Evolutionary conservation across 768 basidiomycete species (phyloP).

Genomic region (Mycena galopus): DNA sequence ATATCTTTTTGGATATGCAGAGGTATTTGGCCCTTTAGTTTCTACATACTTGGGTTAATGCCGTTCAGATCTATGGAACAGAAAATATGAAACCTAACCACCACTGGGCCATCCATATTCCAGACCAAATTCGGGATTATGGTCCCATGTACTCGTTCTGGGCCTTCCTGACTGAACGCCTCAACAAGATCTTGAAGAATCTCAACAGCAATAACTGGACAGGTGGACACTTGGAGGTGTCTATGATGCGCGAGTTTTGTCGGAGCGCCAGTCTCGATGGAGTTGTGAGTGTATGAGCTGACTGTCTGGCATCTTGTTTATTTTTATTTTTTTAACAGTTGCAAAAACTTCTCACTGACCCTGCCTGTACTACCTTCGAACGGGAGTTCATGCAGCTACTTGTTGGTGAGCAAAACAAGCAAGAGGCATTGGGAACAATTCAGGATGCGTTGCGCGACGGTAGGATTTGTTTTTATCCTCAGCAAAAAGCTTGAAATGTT

Average conservation of each 20-base stretch:
- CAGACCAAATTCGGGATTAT: conserved; percentile 39
- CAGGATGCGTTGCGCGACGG: background rate
- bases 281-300: background rate
- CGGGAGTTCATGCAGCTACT: background rate
- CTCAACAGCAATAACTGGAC: conserved; percentile 43
- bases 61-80: conserved; percentile 41
- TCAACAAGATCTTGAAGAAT: conserved; percentile 46
- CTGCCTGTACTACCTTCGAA: background rate
- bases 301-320: background rate
- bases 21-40: background rate
- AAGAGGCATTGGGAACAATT: background rate
- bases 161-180: conserved; percentile 44
- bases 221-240: conserved; percentile 44
- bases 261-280: conserved; percentile 26
- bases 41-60: background rate
- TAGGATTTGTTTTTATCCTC: background rate
- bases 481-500: background rate
- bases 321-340: background rate
- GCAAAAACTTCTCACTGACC: background rate
- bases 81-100: conserved; percentile 44
- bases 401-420: background rate
- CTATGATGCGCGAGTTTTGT: conserved; percentile 44
- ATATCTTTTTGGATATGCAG: conserved; percentile 22
- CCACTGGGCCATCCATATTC: conserved; percentile 38
- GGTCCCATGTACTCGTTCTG: conserved; percentile 47